A percentile compares a stretch with the other conserved stretches of the same genome.
Conservation (phyloP, 2,329 filamentous ascomycete species). For the Corynespora cassiicola region DNA sequence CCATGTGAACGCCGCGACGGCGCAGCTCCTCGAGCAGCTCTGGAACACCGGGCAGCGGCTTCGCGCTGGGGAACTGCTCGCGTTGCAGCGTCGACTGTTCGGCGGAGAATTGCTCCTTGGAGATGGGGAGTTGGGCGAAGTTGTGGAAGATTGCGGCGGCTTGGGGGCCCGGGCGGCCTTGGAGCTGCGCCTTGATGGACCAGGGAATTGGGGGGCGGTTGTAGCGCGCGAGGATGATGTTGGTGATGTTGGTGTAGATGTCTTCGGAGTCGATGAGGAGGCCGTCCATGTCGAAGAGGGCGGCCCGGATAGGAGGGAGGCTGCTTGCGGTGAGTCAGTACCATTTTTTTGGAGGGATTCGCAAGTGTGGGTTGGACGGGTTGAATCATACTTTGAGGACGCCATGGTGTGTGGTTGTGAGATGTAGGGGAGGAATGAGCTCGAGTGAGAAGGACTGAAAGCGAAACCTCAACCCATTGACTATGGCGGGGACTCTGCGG, state of each 20-base stretch:
- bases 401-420: neutral
- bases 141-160: conserved; percentile 70
- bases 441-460: too few species aligned
- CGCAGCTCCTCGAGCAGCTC: conserved; percentile 69
- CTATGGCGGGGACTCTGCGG: too few species aligned
- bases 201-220: conserved; percentile 79
- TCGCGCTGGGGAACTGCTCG: conserved; percentile 74
- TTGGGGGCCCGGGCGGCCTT: conserved; percentile 67
- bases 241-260: conserved; percentile 82
- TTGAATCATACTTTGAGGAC: too few species aligned
- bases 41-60: conserved; percentile 79
- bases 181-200: conserved; percentile 89
- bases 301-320: conserved; percentile 86
- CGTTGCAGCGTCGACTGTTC: conserved; percentile 70
- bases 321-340: conserved; percentile 45
- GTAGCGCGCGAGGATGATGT: conserved; percentile 79
- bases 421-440: neutral
- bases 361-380: neutral
- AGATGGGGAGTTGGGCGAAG: conserved; percentile 87
- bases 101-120: conserved; percentile 68
- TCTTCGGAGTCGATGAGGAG: conserved; percentile 95
- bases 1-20: conserved; percentile 72
- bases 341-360: conserved; percentile 2
- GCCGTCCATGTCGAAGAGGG: conserved; percentile 98
- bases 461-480: too few species aligned